Base-by-base conservation (phyloP, 768 basidiomycete genomes). In the Suillus fuscotomentosus region DNA sequence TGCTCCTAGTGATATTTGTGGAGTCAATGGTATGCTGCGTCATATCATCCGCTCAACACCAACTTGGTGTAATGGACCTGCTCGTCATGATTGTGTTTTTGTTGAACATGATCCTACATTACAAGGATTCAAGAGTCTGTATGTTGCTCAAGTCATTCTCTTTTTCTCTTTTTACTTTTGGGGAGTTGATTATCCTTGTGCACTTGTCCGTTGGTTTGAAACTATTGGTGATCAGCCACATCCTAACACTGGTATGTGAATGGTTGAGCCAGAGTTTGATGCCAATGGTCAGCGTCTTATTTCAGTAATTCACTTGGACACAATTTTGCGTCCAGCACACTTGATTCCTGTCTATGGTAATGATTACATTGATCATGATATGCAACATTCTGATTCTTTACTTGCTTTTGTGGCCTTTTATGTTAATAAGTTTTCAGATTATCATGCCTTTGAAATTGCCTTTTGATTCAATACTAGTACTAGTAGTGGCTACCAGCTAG, bases 1-100 rank as follows among this genome's bases (percentile, higher is more conserved):
- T 66, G 74, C 79, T 8, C 79, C 79, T 22, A 81, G 79, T 69
- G 27, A 80, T 45, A 60, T 66, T 24, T 75, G 69, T 55, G 77
- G 78, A 6, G 61, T 72, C 54, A 55, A 68, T 20, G 75, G 77
- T 2, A 73, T 76, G 76, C 64, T 63, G 22, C 65, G 63, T 17
- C 72, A 79, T 57, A 60, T 61, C 15, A 79, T 80, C 43, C 67
- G 27, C 3, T 66, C 75, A 1, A 71, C 68, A 14, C 65, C 65
- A 9, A 63, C 62, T 5, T 80, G 78, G 78, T 65, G 67, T 20
- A 66, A 66, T 10, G 71, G 69, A 2, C 47, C 65, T 31, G 42
- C 73, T 22, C 66, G 70, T 1, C 65, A 70, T 62, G 78, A 81
- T 51, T 76, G 75, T 60, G 66, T 73, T 11, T 74, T 74, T 54